A percentile compares a stretch with the other conserved stretches of the same genome.
Conservation (phyloP, 192 early-diverging fungal species). For the Coemansia sp. region DNA sequence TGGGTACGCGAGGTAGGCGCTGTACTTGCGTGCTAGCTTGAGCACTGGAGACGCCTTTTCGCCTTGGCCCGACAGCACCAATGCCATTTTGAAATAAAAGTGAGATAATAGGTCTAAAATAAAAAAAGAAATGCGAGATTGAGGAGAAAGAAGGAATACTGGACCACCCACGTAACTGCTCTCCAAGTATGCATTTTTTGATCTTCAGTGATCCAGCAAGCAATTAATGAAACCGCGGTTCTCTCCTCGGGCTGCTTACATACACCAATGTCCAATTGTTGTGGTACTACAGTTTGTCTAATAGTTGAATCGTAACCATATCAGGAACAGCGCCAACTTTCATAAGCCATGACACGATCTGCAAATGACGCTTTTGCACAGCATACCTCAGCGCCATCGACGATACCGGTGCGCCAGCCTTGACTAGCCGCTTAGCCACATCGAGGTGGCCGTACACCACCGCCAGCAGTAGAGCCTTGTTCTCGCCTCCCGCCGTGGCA, state of each 20-base stretch:
- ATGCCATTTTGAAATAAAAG: slow-evolving; percentile 25
- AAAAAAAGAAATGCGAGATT: slow-evolving; percentile 7
- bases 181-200: neutral
- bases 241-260: neutral
- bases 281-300: slow-evolving; percentile 17
- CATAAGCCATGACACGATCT: slow-evolving; percentile 36
- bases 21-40: slow-evolving; percentile 32
- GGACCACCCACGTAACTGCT: neutral
- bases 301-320: slow-evolving; percentile 43
- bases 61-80: slow-evolving; percentile 50
- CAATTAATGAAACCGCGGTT: neutral
- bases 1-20: slow-evolving; percentile 52
- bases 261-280: neutral
- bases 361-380: slow-evolving; percentile 38
- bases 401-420: slow-evolving; percentile 37
- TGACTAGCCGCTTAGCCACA: slow-evolving; percentile 40
- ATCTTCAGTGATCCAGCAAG: neutral
- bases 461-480: slow-evolving; percentile 49
- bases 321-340: slow-evolving; percentile 46
- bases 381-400: slow-evolving; percentile 48
- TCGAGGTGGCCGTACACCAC: slow-evolving; percentile 44
- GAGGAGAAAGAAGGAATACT: neutral
- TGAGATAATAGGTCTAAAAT: neutral
- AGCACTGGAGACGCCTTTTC: slow-evolving; percentile 45
- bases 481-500: slow-evolving; percentile 26